These are phyloP conservation scores for Tuber aestivum DNA, from an alignment of 495 filamentous ascomycete species.

Conservation along the genomic window DNA sequence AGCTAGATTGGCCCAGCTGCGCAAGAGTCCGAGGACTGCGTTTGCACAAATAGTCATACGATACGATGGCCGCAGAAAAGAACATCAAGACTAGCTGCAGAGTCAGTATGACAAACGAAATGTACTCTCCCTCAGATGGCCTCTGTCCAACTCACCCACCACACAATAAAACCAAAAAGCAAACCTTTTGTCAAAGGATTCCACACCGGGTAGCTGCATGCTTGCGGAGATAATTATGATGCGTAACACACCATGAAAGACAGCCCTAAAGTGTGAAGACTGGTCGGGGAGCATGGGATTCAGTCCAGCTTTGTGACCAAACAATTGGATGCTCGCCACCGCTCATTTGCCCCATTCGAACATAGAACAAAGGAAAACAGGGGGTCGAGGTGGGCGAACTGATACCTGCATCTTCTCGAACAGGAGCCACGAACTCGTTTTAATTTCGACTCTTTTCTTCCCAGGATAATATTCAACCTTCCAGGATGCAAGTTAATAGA, in stretches of 20 bases:
- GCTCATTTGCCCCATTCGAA: background rate
- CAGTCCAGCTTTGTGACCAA: constrained; percentile 5
- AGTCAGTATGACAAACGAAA: constrained; percentile 12
- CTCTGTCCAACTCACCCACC: constrained; percentile 6
- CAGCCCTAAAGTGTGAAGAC: constrained; percentile 28
- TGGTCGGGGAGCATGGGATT: constrained; percentile 12
- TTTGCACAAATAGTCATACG: constrained; percentile 32
- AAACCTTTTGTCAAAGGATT: constrained; percentile 24
- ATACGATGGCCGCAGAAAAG: constrained; percentile 6
- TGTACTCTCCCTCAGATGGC: constrained; percentile 12
- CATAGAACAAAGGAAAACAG: constrained; percentile 25
- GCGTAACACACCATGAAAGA: constrained; percentile 5
- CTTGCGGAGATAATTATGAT: constrained; percentile 5
- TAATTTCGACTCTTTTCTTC: background rate
- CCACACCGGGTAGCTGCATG: constrained; percentile 28
- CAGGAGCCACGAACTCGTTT: constrained; percentile 9
- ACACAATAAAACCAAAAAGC: constrained; percentile 18
- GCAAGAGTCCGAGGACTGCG: constrained; percentile 14
- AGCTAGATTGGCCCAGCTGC: constrained; percentile 13
- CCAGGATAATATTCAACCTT: background rate
- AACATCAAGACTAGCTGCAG: background rate
- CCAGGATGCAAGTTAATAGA: constrained; percentile 3
- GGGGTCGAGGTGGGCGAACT: constrained; percentile 2
- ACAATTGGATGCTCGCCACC: constrained; percentile 7
- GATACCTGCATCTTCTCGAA: constrained; percentile 24